Evolutionary conservation across 2,329 filamentous ascomycete genomes (phyloP).

Genomic region (Ophiocordyceps robertsii): DNA sequence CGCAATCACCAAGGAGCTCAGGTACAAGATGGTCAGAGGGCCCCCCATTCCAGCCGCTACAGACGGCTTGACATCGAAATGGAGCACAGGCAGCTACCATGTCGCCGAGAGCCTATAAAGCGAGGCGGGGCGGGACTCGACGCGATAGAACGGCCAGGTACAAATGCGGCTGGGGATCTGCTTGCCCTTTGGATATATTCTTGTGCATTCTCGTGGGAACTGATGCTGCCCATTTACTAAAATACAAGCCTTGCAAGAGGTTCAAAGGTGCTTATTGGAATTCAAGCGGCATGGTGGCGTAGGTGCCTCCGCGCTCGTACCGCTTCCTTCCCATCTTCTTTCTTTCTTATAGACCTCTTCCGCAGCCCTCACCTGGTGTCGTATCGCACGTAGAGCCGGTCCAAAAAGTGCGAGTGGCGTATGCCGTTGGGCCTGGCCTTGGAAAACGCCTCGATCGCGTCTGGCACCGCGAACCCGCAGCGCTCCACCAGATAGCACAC

Average conservation of each 20-base stretch:
- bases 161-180: no score
- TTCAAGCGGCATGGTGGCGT: no score
- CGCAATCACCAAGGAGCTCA: conserved; percentile 62
- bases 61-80: neutral
- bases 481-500: conserved; percentile 82
- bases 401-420: conserved; percentile 77
- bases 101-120: neutral
- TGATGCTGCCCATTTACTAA: no score
- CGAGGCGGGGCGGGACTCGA: no score
- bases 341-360: no score
- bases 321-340: no score
- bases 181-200: no score
- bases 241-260: no score
- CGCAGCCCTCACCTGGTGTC: conserved; percentile 4
- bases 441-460: conserved; percentile 70
- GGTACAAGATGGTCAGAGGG: conserved; percentile 30
- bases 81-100: neutral
- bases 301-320: no score
- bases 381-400: conserved; percentile 72
- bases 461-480: conserved; percentile 55
- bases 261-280: no score
- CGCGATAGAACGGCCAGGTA: no score
- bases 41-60: neutral
- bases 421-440: conserved; percentile 67
- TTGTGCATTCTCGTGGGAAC: no score